Percentiles rank a stretch among this genome's conserved stretches.
phyloP scores from a whole-genome alignment of 495 filamentous ascomycete genomes.

The Massariosphaeria phaeospora region DNA sequence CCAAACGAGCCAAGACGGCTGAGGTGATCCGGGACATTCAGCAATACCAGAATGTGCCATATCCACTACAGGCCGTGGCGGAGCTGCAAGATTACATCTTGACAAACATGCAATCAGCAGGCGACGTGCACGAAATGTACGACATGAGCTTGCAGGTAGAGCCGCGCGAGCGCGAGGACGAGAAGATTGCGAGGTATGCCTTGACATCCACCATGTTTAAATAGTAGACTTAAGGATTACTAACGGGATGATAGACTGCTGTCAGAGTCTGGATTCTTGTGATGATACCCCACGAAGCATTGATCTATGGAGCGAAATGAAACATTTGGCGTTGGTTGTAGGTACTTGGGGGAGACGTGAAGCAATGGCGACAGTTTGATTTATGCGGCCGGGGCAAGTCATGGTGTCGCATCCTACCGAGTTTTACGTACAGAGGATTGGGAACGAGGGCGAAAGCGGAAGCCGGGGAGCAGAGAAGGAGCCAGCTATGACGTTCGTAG shows the following conservation, averaged over 20 bases:
- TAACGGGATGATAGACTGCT: slow-evolving; percentile 52
- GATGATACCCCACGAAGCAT: slow-evolving; percentile 38
- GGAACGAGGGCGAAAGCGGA: too few relatives aligned
- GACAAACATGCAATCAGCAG: slow-evolving; percentile 85
- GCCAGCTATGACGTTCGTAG: too few relatives aligned
- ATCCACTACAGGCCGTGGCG: slow-evolving; percentile 77
- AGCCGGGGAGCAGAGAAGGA: too few relatives aligned
- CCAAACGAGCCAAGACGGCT: slow-evolving; percentile 94
- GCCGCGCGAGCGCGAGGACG: slow-evolving; percentile 91
- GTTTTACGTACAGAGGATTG: too few relatives aligned
- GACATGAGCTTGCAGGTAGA: slow-evolving; percentile 88
- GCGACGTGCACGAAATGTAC: slow-evolving; percentile 99
- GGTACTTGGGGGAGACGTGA: too few relatives aligned
- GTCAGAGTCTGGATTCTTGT: slow-evolving; percentile 72
- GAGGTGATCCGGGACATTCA: slow-evolving; percentile 98
- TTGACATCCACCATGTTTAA: slow-evolving; percentile 12
- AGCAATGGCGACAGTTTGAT: too few relatives aligned
- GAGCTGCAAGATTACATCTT: slow-evolving; percentile 97
- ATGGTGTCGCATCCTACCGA: too few relatives aligned
- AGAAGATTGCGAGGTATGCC: slow-evolving; percentile 76
- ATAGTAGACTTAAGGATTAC: slow-evolving; percentile 33
- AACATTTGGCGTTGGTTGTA: slow-evolving; percentile 13
- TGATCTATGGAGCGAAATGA: slow-evolving; percentile 10
- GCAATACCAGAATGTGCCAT: slow-evolving; percentile 95
- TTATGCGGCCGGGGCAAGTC: too few relatives aligned